Conservation (phyloP, 148 eudicot genomes). For the Silene conica region DNA sequence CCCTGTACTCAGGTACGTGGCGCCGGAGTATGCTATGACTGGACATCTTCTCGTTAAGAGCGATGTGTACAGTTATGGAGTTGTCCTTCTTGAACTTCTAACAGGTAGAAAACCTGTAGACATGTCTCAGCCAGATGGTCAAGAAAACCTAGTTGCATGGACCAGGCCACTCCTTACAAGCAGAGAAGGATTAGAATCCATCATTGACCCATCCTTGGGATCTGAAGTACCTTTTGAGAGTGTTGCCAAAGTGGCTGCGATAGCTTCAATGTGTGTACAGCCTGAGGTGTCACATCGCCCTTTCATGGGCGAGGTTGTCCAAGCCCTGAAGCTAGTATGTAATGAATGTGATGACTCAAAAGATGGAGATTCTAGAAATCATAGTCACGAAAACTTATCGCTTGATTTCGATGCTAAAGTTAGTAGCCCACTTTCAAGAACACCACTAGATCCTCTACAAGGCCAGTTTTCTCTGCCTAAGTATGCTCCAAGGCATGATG, state of each 20-base stretch:
- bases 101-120: conserved; percentile 92
- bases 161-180: conserved; percentile 72
- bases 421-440: conserved; percentile 29
- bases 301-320: conserved; percentile 98
- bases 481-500: conserved; percentile 35
- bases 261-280: conserved; percentile 95
- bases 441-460: conserved; percentile 27
- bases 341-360: conserved; percentile 51
- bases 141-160: conserved; percentile 86
- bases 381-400: conserved; percentile 49
- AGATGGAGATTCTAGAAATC: conserved; percentile 40
- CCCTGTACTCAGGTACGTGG: conserved; percentile 62
- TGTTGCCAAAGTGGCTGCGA: conserved; percentile 79
- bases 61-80: conserved; percentile 95
- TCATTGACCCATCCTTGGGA: conserved; percentile 53
- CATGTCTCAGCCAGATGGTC: conserved; percentile 88
- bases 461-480: conserved; percentile 32
- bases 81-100: conserved; percentile 91
- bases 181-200: conserved; percentile 53
- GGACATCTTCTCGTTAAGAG: conserved; percentile 98
- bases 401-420: conserved; percentile 32
- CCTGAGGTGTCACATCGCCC: conserved; percentile 95
- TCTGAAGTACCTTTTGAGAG: conserved; percentile 46
- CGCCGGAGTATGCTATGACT: conserved; percentile 99
- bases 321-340: conserved; percentile 80